phyloP scores from a whole-genome alignment of 768 basidiomycete species.

The Mycena indigotica region DNA sequence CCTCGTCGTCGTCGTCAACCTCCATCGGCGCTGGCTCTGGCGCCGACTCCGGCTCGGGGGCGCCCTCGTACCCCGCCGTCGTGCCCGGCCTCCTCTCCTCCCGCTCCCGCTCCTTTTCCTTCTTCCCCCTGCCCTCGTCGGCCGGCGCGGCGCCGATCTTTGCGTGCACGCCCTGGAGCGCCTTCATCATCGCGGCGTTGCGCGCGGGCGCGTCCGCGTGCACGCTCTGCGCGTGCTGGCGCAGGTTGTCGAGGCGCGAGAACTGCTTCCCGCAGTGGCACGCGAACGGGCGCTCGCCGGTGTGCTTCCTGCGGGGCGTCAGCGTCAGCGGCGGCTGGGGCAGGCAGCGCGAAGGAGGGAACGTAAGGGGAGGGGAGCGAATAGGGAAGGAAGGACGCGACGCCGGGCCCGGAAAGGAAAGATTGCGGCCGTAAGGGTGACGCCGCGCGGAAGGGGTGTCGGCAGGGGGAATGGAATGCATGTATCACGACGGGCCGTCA shows the following conservation, averaged over 20 bases:
- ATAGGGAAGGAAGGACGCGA: too few species aligned
- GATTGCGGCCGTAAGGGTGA: too few species aligned
- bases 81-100: neutral
- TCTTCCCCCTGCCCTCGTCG: neutral
- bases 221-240: conserved; percentile 95
- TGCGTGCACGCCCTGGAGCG: neutral
- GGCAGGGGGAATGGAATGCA: too few species aligned
- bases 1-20: neutral
- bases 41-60: too few species aligned
- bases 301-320: conserved; percentile 94
- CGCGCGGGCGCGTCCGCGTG: conserved; percentile 89
- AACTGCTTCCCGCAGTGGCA: conserved; percentile 97
- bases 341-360: too few species aligned
- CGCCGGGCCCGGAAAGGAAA: too few species aligned
- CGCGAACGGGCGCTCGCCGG: conserved; percentile 93
- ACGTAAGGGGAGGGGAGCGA: too few species aligned
- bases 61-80: neutral
- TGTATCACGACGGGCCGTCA: too few species aligned
- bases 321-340: too few species aligned
- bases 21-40: neutral
- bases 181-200: conserved; percentile 82
- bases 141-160: neutral
- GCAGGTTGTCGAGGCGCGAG: conserved; percentile 92
- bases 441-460: too few species aligned
- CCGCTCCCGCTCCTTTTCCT: neutral